phyloP scores from a whole-genome alignment of 805 yeast species.

The Lipomyces chichibuensis region DNA sequence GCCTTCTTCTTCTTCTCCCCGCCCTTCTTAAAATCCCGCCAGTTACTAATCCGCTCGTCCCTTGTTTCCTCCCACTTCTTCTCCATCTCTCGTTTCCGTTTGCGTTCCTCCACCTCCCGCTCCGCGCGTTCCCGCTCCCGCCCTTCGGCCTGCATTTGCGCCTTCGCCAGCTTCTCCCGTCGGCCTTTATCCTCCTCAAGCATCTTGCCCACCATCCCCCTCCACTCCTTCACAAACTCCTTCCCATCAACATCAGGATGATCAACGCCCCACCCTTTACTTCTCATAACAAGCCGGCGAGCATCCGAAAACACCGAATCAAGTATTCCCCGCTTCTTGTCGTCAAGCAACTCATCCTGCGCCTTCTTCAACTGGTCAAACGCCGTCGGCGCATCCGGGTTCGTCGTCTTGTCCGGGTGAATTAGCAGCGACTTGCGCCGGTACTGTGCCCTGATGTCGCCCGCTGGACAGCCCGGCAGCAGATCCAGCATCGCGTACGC shows the following conservation, averaged over 20 bases:
- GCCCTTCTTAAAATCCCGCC: slow-evolving; percentile 57
- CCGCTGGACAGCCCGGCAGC: slow-evolving; percentile 48
- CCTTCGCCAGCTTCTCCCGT: slow-evolving; percentile 49
- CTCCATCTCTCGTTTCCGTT: slow-evolving; percentile 47
- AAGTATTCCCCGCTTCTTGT: slow-evolving; percentile 48
- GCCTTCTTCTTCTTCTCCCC: slow-evolving; percentile 54
- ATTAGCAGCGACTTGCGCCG: slow-evolving; percentile 64
- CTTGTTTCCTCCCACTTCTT: slow-evolving; percentile 64
- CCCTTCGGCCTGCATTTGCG: slow-evolving; percentile 50
- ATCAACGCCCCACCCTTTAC: slow-evolving; percentile 46
- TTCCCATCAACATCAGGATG: slow-evolving; percentile 47
- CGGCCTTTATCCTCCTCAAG: slow-evolving; percentile 54
- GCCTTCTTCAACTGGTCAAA: slow-evolving; percentile 64
- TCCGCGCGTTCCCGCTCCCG: slow-evolving; percentile 46
- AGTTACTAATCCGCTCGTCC: slow-evolving; percentile 59
- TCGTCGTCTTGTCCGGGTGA: slow-evolving; percentile 68
- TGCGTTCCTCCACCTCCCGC: slow-evolving; percentile 43
- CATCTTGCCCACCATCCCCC: slow-evolving; percentile 49
- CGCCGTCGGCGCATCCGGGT: slow-evolving; percentile 64
- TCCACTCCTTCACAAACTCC: slow-evolving; percentile 49
- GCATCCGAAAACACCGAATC: slow-evolving; percentile 53
- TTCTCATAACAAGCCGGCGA: slow-evolving; percentile 46
- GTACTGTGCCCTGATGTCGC: slow-evolving; percentile 53
- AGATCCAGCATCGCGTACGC: slow-evolving; percentile 58
- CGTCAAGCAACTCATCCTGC: slow-evolving; percentile 49